Percentiles rank a stretch among this genome's conserved stretches.
phyloP scores from a whole-genome alignment of 306 rosid genomes.

The Biancaea sappan region DNA sequence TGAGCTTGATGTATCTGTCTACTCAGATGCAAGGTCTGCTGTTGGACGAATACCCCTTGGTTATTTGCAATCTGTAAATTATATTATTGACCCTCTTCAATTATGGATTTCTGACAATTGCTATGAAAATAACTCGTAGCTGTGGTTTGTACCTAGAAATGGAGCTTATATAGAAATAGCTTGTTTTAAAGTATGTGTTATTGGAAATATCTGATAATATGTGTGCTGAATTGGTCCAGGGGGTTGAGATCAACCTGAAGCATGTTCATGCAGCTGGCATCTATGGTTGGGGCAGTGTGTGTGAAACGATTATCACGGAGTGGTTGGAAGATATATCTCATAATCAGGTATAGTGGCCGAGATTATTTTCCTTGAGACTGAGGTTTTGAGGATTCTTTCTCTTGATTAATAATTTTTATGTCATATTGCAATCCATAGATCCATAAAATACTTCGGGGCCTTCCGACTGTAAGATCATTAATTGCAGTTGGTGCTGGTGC shows the following conservation, averaged over 20 bases:
- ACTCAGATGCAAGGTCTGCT: neutral
- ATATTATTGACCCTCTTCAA: neutral
- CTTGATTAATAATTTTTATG: slow-evolving; percentile 28
- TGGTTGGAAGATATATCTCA: slow-evolving; percentile 96
- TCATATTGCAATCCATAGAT: slow-evolving; percentile 50
- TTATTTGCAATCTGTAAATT: slow-evolving; percentile 28
- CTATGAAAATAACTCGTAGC: neutral
- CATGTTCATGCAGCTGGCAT: slow-evolving; percentile 84
- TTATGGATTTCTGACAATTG: slow-evolving; percentile 8
- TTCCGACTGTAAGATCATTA: slow-evolving; percentile 81
- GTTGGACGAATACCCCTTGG: slow-evolving; percentile 13
- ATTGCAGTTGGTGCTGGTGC: slow-evolving; percentile 88
- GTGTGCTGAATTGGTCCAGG: slow-evolving; percentile 58
- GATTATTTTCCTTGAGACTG: slow-evolving; percentile 29
- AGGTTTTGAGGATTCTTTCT: slow-evolving; percentile 30
- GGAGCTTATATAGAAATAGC: slow-evolving; percentile 1
- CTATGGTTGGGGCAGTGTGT: slow-evolving; percentile 92
- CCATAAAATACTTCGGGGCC: slow-evolving; percentile 78
- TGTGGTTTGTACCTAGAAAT: slow-evolving; percentile 7
- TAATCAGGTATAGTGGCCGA: slow-evolving; percentile 68
- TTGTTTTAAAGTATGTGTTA: slow-evolving; percentile 26
- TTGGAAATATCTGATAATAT: slow-evolving; percentile 31
- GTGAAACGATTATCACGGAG: slow-evolving; percentile 84
- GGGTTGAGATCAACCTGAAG: slow-evolving; percentile 87
- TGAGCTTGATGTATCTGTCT: neutral